Evolutionary conservation across 257 asterid species (phyloP), one percentile per base, ranked within the genome.

Genomic region (Ilex aquifolium): DNA sequence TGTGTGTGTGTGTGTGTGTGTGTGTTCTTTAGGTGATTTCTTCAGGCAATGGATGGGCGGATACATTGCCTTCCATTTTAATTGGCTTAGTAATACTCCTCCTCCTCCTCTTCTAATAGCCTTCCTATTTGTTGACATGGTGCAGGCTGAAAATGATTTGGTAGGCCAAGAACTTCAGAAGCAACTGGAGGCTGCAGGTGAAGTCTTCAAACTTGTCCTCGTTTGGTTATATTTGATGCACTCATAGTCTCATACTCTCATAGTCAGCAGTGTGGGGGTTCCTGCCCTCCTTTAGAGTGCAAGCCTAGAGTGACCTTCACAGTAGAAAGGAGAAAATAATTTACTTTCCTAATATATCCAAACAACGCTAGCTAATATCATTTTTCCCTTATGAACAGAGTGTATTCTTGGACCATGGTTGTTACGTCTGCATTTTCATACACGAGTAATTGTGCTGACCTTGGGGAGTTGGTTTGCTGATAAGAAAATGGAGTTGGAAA

Each of bases 111-210:
- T 5, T 15, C 4, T 7, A 7, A 4, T 53, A 53, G 2, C 8
- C 42, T 7, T 36, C 42, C 42, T 36, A 5, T 21, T 21, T 21
- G 27, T 36, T 7, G 42, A 51, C 51, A 11, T 44, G 36, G 40
- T 69, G 71, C 88, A 90, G 95, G 87, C 85, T 64, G 95, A 92
- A 73, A 92, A 87, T 70, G 99, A 89, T 82, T 84, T 76, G 30
- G 65, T 87, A 13, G 99, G 96, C 59, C 94, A 89, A 71, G 99
- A 89, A 74, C 91, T 92, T 44, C 96, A 89, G 60, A 87, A 82
- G 79, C 97, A 92, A 69, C 80, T 87, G 49, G 95, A 92, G 76
- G 91, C 95, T 71, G 96, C 97, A 73, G 97, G 97, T 83, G 72
- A 66, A 70, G 56, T 72, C 52, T 61, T 32, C 48, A 49, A 12